These are phyloP conservation scores for Lophium mytilinum DNA, from an alignment of 495 filamentous ascomycete genomes.

Conservation along the genomic window DNA sequence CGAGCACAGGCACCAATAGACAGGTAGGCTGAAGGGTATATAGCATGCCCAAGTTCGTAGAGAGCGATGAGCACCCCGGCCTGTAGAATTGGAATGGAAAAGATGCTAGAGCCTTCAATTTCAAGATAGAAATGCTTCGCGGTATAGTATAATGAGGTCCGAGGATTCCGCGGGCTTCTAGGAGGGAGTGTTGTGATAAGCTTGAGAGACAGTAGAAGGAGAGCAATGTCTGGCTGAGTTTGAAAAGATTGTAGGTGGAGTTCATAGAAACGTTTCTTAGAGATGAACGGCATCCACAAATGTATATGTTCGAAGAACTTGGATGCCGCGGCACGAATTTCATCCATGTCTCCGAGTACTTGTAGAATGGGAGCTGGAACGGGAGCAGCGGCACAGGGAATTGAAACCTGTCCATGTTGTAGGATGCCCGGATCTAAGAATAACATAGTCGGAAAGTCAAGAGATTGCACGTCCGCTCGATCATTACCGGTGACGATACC, in stretches of 20 bases:
- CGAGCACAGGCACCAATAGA: slow-evolving; percentile 34
- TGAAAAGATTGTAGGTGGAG: slow-evolving; percentile 20
- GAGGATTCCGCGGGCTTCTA: background rate
- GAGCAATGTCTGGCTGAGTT: background rate
- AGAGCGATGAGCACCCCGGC: slow-evolving; percentile 31
- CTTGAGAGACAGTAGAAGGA: slow-evolving; percentile 6
- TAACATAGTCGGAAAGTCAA: slow-evolving; percentile 22
- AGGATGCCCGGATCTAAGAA: slow-evolving; percentile 24
- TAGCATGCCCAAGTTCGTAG: slow-evolving; percentile 35
- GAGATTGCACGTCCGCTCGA: slow-evolving; percentile 6
- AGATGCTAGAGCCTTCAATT: slow-evolving; percentile 4
- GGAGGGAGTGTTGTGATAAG: slow-evolving; percentile 9
- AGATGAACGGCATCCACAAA: slow-evolving; percentile 46
- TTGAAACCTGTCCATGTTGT: slow-evolving; percentile 17
- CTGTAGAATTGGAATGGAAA: slow-evolving; percentile 25
- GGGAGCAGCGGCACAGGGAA: background rate
- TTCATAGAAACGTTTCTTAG: slow-evolving; percentile 38
- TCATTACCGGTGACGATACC: slow-evolving; percentile 7
- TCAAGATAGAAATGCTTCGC: slow-evolving; percentile 10
- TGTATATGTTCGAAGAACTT: slow-evolving; percentile 27
- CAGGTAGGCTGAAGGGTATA: slow-evolving; percentile 34
- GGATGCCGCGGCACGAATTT: slow-evolving; percentile 17
- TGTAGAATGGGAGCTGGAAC: slow-evolving; percentile 18
- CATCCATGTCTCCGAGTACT: slow-evolving; percentile 23
- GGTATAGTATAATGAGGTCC: slow-evolving; percentile 5